Percentiles rank a stretch among this genome's conserved stretches.
Evolutionary conservation across 2,329 filamentous ascomycete genomes (phyloP).

Genomic region (Monosporascus sp.): DNA sequence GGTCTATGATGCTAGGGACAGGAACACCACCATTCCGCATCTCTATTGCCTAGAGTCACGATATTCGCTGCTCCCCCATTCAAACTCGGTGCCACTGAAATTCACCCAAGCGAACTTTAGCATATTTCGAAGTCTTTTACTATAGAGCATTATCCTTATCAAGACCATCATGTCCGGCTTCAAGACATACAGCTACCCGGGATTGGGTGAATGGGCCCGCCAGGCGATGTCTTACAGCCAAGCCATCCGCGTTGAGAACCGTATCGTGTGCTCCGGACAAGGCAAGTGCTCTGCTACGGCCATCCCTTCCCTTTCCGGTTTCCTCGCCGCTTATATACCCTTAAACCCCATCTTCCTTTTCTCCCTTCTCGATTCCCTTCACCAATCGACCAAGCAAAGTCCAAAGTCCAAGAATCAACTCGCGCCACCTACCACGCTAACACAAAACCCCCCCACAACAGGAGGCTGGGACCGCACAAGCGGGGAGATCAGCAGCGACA

Average conservation of each 20-base stretch:
- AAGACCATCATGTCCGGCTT: slow-evolving; percentile 4
- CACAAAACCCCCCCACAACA: slow-evolving; percentile 6
- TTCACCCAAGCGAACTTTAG: too few species aligned
- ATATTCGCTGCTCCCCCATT: too few species aligned
- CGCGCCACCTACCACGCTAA: background rate
- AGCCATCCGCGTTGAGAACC: slow-evolving; percentile 42
- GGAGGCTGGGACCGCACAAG: slow-evolving; percentile 29
- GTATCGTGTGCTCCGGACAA: slow-evolving; percentile 43
- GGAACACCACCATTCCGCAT: too few species aligned
- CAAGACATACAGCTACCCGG: slow-evolving; percentile 5
- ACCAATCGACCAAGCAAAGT: too few species aligned
- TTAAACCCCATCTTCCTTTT: too few species aligned
- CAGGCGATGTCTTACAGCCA: slow-evolving; percentile 34
- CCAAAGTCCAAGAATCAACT: too few species aligned
- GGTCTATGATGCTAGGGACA: too few species aligned
- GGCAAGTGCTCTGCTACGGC: slow-evolving; percentile 21
- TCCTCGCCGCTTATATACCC: too few species aligned
- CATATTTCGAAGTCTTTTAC: slow-evolving; percentile 1
- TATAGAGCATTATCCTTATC: background rate
- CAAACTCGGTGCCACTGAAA: too few species aligned
- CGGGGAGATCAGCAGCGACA: slow-evolving; percentile 24
- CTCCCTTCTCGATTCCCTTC: too few species aligned
- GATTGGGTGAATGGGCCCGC: slow-evolving; percentile 5
- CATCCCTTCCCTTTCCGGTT: too few species aligned
- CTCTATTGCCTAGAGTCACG: too few species aligned